These are phyloP conservation scores for Ganoderma lingzhi DNA, from an alignment of 1,284 basidiomycete species.

Conservation along the genomic window DNA sequence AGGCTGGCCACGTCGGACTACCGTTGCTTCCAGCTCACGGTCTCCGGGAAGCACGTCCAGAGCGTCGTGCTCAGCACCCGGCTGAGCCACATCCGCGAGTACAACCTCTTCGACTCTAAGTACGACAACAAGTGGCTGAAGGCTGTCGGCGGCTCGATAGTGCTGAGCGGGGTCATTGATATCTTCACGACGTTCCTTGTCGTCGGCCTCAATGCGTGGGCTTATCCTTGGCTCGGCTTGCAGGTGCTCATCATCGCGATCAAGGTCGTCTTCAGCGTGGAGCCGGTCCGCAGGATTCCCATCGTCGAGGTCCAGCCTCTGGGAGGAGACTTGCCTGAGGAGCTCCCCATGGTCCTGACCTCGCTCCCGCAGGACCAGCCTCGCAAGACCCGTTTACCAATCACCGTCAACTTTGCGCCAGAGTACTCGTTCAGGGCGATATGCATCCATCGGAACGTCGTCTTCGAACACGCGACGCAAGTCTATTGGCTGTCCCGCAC, in stretches of 20 bases:
- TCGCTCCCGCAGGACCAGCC: not conserved
- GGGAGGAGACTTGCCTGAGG: constrained; percentile 3
- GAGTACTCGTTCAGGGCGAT: constrained; percentile 19
- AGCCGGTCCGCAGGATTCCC: constrained; percentile 24
- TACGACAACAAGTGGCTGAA: constrained; percentile 22
- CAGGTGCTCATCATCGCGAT: constrained; percentile 20
- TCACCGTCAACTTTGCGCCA: constrained; percentile 9
- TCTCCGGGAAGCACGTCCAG: constrained; percentile 24
- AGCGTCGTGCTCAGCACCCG: constrained; percentile 24
- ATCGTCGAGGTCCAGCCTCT: constrained; percentile 21
- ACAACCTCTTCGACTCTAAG: constrained; percentile 24
- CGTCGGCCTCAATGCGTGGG: constrained; percentile 24
- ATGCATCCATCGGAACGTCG: constrained; percentile 18
- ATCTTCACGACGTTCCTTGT: constrained; percentile 25
- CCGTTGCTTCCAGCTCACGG: constrained; percentile 26
- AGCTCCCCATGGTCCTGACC: not conserved
- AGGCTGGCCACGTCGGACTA: constrained; percentile 21
- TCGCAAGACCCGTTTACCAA: constrained; percentile 21
- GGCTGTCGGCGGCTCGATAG: constrained; percentile 17
- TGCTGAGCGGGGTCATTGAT: constrained; percentile 22
- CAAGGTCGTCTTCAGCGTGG: constrained; percentile 28
- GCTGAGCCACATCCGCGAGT: constrained; percentile 26
- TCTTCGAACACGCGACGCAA: constrained; percentile 14
- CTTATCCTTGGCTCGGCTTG: constrained; percentile 24
- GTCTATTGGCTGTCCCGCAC: constrained; percentile 20